Conservation (phyloP, 2,329 filamentous ascomycete species). For the Diaporthe longicolla region DNA sequence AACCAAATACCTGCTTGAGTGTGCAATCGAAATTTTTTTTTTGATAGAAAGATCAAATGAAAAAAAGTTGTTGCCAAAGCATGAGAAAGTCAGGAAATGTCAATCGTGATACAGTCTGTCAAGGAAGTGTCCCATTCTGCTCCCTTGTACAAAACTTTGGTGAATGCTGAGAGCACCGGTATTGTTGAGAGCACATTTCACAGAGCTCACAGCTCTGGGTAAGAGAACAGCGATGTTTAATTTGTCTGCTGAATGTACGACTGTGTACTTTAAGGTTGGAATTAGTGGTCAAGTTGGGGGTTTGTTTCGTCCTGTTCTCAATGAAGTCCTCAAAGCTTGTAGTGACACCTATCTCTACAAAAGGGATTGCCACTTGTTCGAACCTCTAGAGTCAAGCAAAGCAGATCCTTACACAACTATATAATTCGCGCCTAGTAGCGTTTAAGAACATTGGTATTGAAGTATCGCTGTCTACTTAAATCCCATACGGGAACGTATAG, state of each 20-base stretch:
- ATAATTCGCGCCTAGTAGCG: neutral
- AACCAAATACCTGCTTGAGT: too few species aligned
- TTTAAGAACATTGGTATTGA: conserved; percentile 5
- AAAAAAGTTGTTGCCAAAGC: neutral
- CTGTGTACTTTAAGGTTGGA: neutral
- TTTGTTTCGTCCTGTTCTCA: neutral
- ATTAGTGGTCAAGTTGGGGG: neutral
- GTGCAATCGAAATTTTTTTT: neutral
- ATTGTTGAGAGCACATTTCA: neutral
- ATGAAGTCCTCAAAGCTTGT: neutral
- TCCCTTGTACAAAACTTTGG: too few species aligned
- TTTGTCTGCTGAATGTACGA: neutral
- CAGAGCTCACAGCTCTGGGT: neutral
- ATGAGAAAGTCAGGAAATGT: neutral
- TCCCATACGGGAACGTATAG: neutral
- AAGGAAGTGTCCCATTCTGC: neutral
- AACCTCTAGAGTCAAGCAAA: neutral
- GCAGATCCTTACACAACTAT: neutral
- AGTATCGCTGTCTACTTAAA: conserved; percentile 12
- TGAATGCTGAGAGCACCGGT: neutral
- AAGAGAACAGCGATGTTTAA: neutral
- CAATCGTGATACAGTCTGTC: too few species aligned
- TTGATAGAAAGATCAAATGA: neutral
- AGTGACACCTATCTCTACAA: neutral
- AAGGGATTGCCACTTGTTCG: neutral